Base-by-base conservation (phyloP, 1,284 basidiomycete genomes). In the Moniliella sp. region DNA sequence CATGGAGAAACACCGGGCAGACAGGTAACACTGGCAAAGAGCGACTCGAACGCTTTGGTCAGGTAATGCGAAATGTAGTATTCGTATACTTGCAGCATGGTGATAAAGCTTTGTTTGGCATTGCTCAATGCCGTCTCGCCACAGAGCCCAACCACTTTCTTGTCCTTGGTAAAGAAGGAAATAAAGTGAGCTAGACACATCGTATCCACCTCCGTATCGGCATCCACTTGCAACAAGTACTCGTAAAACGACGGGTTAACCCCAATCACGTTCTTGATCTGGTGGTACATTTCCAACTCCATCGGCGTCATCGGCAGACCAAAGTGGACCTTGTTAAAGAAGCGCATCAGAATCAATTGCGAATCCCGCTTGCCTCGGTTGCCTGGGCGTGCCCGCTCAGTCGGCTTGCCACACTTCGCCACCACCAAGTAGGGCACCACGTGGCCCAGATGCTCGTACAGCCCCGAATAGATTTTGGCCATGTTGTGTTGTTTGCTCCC, bases 251-350 rank as follows among this genome's bases (percentile, higher is more conserved):
- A 76, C 5, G 86, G 88, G 62, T 97, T 88, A 50, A 99, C 82
- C 61, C 88, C 88, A 48, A 99, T 94, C 34, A 97, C 83, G 57
- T 97, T 94, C 70, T 91, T 82, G 70, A 97, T 88, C 64, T 97
- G 88, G 61, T 97, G 91, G 59, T 86, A 94, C 62, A 97, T 81
- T 65, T 97, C 88, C 32, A 97, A 67, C 64, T 97, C 88, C 41
- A 91, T 65, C 0, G 86, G 91, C 53, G 77, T 83, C 91, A 99
- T 99, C 0, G 83, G 78, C 12, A 79, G n/a, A 56, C 86, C 82
- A 65, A 93, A 97, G 64, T 97, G 88, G 18, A 94, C 88, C 71
- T 77, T 81, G 68, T 97, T 99, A 66, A 97, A 71, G 71, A 88
- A 94, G 48, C 83, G 79, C 80, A 97, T 84, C 31, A 99, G 65